Evolutionary conservation across 2,329 filamentous ascomycete genomes (phyloP).

Genomic region (Trichophaea hybrida): DNA sequence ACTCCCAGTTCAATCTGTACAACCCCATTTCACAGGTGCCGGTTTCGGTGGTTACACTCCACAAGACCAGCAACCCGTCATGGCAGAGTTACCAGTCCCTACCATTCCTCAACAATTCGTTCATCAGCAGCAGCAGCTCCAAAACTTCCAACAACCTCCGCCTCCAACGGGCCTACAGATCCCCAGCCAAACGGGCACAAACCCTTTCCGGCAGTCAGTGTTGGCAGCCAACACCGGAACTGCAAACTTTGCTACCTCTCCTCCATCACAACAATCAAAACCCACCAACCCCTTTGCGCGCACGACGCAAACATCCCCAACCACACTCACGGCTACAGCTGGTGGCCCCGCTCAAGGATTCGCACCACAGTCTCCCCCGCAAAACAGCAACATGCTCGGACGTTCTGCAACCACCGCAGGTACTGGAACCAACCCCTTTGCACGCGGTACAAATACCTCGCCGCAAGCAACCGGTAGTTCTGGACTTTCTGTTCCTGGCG

Average conservation of each 20-base stretch:
- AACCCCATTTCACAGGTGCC: conserved; percentile 53
- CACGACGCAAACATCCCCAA: background rate
- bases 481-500: conserved; percentile 27
- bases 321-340: background rate
- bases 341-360: too few species aligned
- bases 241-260: background rate
- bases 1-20: conserved; percentile 36
- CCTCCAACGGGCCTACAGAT: conserved; percentile 37
- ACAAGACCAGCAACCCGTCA: conserved; percentile 46
- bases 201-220: conserved; percentile 90
- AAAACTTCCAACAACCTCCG: conserved; percentile 14
- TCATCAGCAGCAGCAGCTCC: conserved; percentile 14
- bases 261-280: conserved; percentile 45
- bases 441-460: conserved; percentile 20
- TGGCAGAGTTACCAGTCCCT: conserved; percentile 41
- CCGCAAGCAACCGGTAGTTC: conserved; percentile 20
- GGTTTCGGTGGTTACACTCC: conserved; percentile 72
- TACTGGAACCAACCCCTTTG: background rate
- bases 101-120: conserved; percentile 45
- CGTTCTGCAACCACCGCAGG: background rate
- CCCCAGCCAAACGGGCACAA: conserved; percentile 47
- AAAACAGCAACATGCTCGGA: background rate
- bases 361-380: background rate
- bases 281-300: conserved; percentile 83
- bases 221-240: conserved; percentile 31